phyloP scores from a whole-genome alignment of 257 asterid genomes.

The Fraxinus anomala region DNA sequence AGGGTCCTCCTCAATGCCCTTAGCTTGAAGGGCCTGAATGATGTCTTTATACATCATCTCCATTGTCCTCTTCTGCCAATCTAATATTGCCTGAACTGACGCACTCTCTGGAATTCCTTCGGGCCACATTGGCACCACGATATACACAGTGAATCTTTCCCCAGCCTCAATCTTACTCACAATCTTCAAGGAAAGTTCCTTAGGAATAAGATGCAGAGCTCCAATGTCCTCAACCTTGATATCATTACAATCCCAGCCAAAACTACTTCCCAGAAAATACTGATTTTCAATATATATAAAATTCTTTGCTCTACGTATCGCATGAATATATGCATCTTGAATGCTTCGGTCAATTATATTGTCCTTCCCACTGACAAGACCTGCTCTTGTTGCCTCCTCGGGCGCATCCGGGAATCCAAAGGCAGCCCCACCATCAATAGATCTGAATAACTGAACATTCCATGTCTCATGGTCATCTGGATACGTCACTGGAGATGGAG shows the following conservation, averaged over 20 bases:
- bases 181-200: slow-evolving; percentile 86
- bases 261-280: slow-evolving; percentile 77
- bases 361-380: slow-evolving; percentile 87
- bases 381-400: slow-evolving; percentile 75
- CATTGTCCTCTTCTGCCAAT: slow-evolving; percentile 95
- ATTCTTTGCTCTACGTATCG: slow-evolving; percentile 89
- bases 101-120: slow-evolving; percentile 94
- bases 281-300: slow-evolving; percentile 90
- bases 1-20: slow-evolving; percentile 81
- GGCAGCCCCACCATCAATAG: slow-evolving; percentile 96
- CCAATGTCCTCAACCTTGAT: slow-evolving; percentile 86
- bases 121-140: slow-evolving; percentile 97
- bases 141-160: slow-evolving; percentile 80
- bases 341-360: slow-evolving; percentile 87
- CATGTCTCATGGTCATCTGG: slow-evolving; percentile 81
- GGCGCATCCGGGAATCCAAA: slow-evolving; percentile 87
- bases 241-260: slow-evolving; percentile 67
- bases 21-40: slow-evolving; percentile 71
- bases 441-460: slow-evolving; percentile 87
- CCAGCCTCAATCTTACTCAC: slow-evolving; percentile 90
- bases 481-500: slow-evolving; percentile 81
- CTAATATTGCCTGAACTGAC: slow-evolving; percentile 94
- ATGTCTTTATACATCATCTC: slow-evolving; percentile 90
- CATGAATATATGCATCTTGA: slow-evolving; percentile 92
- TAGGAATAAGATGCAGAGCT: slow-evolving; percentile 77